Percentiles rank a stretch among this genome's conserved stretches.
Conservation (phyloP, 108 stramenopile genomes). For the Nitzschia putrida region DNA sequence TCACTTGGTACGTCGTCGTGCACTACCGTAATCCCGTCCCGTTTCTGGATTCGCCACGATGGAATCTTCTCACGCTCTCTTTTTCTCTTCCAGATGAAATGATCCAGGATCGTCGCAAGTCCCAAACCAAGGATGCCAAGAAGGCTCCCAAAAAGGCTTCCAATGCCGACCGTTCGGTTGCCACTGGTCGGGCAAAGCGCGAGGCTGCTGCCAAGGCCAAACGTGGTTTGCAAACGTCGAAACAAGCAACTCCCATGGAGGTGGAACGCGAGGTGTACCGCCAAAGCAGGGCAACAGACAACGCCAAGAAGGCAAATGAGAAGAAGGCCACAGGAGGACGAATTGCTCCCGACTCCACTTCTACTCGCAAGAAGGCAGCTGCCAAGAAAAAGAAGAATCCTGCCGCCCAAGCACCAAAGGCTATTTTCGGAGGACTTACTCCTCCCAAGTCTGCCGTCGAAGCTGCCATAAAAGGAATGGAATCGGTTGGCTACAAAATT, state of each 20-base stretch:
- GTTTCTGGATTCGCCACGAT: background rate
- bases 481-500: constrained; percentile 59
- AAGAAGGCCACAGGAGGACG: constrained; percentile 32
- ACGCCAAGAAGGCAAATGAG: constrained; percentile 22
- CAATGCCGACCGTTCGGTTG: constrained; percentile 60
- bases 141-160: constrained; percentile 31
- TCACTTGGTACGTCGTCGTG: constrained; percentile 35
- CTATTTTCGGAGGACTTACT: constrained; percentile 23
- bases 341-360: constrained; percentile 24
- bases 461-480: constrained; percentile 75
- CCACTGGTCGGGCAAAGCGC: constrained; percentile 68
- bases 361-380: constrained; percentile 18
- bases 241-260: constrained; percentile 60
- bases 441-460: constrained; percentile 61
- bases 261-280: constrained; percentile 68
- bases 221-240: constrained; percentile 46
- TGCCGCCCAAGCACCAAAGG: constrained; percentile 3
- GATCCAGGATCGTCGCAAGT: constrained; percentile 53
- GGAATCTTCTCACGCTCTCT: background rate
- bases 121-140: constrained; percentile 25
- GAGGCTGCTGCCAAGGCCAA: constrained; percentile 53
- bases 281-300: constrained; percentile 34
- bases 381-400: constrained; percentile 24
- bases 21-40: background rate
- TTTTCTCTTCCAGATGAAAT: constrained; percentile 52